Percentiles rank a stretch among this genome's conserved stretches.
Conservation (phyloP, 2,329 filamentous ascomycete species). For the Acephala macrosclerotiorum region DNA sequence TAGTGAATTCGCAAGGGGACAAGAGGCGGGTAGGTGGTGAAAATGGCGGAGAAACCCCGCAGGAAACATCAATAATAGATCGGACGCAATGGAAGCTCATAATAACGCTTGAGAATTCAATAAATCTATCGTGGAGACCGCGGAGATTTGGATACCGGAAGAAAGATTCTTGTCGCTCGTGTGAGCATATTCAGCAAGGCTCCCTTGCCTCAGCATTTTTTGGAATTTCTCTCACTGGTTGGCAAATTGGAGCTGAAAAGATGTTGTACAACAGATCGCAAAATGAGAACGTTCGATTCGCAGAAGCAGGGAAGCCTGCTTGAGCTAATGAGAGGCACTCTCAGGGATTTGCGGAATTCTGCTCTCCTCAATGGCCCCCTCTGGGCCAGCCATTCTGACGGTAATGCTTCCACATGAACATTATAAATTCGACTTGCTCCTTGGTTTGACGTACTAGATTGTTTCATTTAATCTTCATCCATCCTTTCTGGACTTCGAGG, state of each 20-base stretch:
- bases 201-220: too few relatives aligned
- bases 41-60: too few relatives aligned
- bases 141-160: neutral
- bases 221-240: neutral
- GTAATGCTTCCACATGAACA: neutral
- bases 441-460: neutral
- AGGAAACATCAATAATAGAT: neutral
- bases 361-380: too few relatives aligned
- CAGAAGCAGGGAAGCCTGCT: too few relatives aligned
- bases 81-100: neutral
- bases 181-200: too few relatives aligned
- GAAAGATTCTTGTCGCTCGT: too few relatives aligned
- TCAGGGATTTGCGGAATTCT: too few relatives aligned
- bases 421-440: neutral
- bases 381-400: too few relatives aligned
- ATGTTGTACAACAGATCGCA: neutral
- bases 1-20: neutral
- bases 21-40: neutral
- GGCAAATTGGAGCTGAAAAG: neutral
- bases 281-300: too few relatives aligned
- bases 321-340: too few relatives aligned
- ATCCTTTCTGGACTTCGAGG: slow-evolving; percentile 25
- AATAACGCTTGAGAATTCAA: neutral
- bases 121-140: neutral
- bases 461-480: slow-evolving; percentile 26